Conservation (phyloP, 1,284 basidiomycete species). For the Dichomitus squalens region DNA sequence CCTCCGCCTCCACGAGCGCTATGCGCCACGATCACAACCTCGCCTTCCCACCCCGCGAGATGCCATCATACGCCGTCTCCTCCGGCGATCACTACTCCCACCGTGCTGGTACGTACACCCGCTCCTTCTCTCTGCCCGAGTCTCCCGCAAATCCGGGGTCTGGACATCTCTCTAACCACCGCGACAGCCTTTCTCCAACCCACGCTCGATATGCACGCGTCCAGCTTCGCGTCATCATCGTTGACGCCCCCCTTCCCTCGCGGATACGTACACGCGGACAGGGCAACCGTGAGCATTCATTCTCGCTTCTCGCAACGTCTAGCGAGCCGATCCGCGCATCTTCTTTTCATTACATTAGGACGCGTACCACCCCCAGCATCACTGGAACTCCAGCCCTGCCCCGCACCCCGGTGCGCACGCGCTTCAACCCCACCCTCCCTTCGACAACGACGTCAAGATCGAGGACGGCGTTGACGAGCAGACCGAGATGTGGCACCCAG, state of each 20-base stretch:
- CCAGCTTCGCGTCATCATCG: not conserved
- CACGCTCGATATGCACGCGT: not conserved
- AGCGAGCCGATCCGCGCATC: not conserved
- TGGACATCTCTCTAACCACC: not conserved
- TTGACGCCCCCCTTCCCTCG: not conserved
- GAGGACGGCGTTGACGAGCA: not conserved
- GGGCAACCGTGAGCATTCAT: not conserved
- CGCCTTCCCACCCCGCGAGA: not conserved
- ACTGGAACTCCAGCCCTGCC: not conserved
- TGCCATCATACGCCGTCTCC: not conserved
- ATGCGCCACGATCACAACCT: slow-evolving; percentile 4
- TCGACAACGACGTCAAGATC: not conserved
- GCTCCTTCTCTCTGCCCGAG: not conserved
- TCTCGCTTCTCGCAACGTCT: not conserved
- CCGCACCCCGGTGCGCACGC: not conserved
- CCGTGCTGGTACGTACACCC: not conserved
- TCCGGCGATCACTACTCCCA: not conserved
- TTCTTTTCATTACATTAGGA: not conserved
- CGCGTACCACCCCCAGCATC: not conserved
- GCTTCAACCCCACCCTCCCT: not conserved
- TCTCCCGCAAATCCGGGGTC: not conserved
- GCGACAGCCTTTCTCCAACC: not conserved
- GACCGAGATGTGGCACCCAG: not conserved
- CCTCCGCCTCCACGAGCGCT: not conserved
- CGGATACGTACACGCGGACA: not conserved